phyloP scores from a whole-genome alignment of 1,284 basidiomycete genomes.

The Agroathelia rolfsii region DNA sequence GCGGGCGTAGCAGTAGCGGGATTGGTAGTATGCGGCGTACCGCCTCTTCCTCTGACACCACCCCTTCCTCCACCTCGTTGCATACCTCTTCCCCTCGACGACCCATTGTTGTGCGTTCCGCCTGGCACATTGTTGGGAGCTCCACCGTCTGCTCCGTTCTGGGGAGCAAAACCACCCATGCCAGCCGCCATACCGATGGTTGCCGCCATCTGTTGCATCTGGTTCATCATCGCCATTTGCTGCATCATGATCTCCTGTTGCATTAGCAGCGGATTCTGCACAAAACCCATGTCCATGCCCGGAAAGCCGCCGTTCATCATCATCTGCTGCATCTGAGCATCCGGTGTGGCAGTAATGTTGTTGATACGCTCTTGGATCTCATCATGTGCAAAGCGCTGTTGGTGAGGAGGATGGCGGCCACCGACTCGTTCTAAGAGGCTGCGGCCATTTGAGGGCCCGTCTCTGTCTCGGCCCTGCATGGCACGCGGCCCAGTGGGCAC shows the following conservation, averaged over 20 bases:
- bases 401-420: conserved; percentile 28
- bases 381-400: conserved; percentile 38
- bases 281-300: conserved; percentile 46
- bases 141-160: conserved; percentile 19
- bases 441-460: conserved; percentile 27
- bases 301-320: conserved; percentile 41
- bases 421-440: conserved; percentile 71
- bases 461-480: conserved; percentile 55
- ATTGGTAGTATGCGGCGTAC: conserved; percentile 19
- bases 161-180: conserved; percentile 38
- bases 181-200: conserved; percentile 61
- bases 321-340: conserved; percentile 45
- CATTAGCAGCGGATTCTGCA: conserved; percentile 59
- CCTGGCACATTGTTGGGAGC: conserved; percentile 20
- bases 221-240: conserved; percentile 79
- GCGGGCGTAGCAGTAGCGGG: conserved; percentile 13
- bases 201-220: conserved; percentile 73
- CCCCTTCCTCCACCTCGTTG: conserved; percentile 27
- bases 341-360: conserved; percentile 50
- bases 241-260: conserved; percentile 80
- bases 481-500: conserved; percentile 72
- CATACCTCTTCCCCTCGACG: conserved; percentile 18
- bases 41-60: conserved; percentile 30
- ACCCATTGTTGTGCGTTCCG: conserved; percentile 6
- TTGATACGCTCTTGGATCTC: conserved; percentile 73